Base-by-base conservation (phyloP, 345 rosid genomes). In the Gossypium bickii region DNA sequence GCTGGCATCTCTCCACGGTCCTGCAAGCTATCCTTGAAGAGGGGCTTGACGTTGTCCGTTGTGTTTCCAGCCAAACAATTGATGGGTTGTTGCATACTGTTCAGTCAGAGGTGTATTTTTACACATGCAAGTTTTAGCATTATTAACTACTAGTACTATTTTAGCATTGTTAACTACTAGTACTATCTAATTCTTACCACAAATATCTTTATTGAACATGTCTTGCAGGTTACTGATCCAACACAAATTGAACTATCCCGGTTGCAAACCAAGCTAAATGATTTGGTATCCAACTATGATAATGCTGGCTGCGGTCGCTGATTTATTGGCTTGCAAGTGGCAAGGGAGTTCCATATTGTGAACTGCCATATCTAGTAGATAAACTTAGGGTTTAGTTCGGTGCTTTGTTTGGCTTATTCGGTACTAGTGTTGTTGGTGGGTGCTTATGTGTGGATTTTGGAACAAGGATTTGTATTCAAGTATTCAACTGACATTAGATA, bases 1-100 rank as follows among this genome's bases (percentile, higher is more conserved):
- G 53, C 9, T 76, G 75, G 43, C 80, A 78, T 12, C 85, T 87
- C 25, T 87, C 89, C 34, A 79, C 62, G 70, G 77, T 80, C 27
- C 20, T 87, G 7, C 73, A 80, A 69, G 64, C 60, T 61, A 74
- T 87, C 49, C 69, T 83, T 17, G 80, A 72, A n/a, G 74, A 79
- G 69, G 87, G 86, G 16, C 82, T 85, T 47, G 70, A 79, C 10
- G 82, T 83, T 69, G 59, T 82, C 25, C 75, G 76, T 68, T 79
- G 74, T 65, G 70, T 79, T 25, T 82, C 87, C 27, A 75, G 85
- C 56, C 73, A 75, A 78, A 77, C 78, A 12, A 74, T 72, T 68
- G 85, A 83, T 57, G 82, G 85, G 62, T 70, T 80, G 58, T 60
- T 82, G 57, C 81, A 85, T n/a, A 83, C 77, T 27, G 80, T 87